Conservation (phyloP, 192 early-diverging fungal genomes). For the Geranomyces variabilis region DNA sequence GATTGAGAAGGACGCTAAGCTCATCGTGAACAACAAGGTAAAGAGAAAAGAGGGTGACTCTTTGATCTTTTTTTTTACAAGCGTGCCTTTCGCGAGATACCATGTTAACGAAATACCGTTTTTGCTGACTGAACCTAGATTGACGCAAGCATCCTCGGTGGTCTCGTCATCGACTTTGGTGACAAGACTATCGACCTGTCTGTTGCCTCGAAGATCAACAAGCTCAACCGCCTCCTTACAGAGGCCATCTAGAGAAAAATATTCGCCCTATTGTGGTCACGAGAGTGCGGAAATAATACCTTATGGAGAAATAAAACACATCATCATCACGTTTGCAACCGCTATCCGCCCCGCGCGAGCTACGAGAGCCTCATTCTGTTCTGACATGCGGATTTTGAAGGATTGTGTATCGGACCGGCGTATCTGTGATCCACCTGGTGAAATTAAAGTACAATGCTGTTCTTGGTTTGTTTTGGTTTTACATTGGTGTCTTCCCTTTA, state of each 20-base stretch:
- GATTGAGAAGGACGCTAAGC: conserved; percentile 77
- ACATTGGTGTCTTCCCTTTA: neutral
- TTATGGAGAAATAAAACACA: neutral
- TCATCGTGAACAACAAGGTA: conserved; percentile 86
- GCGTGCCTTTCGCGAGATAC: too few species aligned
- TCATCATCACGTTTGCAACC: too few species aligned
- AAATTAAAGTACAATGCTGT: too few species aligned
- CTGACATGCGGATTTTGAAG: too few species aligned
- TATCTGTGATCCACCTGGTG: too few species aligned
- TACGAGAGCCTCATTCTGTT: too few species aligned
- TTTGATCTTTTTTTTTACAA: neutral
- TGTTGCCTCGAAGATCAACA: conserved; percentile 90
- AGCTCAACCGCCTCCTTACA: conserved; percentile 91
- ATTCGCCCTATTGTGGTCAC: neutral
- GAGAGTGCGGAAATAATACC: conserved; percentile 1
- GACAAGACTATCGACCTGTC: conserved; percentile 99
- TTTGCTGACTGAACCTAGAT: too few species aligned
- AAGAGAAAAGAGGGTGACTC: too few species aligned
- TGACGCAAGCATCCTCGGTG: conserved; percentile 91
- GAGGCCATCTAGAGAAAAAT: conserved; percentile 48
- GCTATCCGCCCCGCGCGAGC: too few species aligned
- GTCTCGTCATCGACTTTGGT: conserved; percentile 95
- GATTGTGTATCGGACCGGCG: too few species aligned
- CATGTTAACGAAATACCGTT: too few species aligned
- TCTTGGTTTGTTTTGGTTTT: too few species aligned